Evolutionary conservation across 805 yeast species (phyloP).

Genomic region (Ogataea populi-albae): DNA sequence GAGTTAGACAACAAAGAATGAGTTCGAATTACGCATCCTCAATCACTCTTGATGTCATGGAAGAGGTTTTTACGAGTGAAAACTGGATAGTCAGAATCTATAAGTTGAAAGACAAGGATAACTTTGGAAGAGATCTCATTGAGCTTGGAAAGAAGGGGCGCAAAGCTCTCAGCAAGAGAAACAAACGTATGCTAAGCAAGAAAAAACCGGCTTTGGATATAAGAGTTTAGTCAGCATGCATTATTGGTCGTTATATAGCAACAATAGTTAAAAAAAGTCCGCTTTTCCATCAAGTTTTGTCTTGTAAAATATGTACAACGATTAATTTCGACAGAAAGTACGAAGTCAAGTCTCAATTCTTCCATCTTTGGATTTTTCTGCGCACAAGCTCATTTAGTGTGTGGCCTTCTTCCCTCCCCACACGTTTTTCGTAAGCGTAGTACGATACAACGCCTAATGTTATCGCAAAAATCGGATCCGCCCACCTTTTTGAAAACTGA

Average conservation of each 20-base stretch:
- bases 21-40: slow-evolving; percentile 26
- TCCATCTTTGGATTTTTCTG: slow-evolving; percentile 29
- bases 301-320: not conserved
- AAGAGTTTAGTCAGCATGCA: slow-evolving; percentile 19
- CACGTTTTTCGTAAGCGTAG: slow-evolving; percentile 58
- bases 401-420: slow-evolving; percentile 58
- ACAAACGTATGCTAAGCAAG: slow-evolving; percentile 25
- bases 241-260: slow-evolving; percentile 4
- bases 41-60: slow-evolving; percentile 72
- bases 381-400: slow-evolving; percentile 50
- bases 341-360: not conserved
- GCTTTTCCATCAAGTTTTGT: not conserved
- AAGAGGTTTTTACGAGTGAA: slow-evolving; percentile 92
- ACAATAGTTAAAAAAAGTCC: slow-evolving; percentile 2
- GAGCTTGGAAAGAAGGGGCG: slow-evolving; percentile 55
- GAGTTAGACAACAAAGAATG: slow-evolving; percentile 78
- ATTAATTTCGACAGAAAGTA: slow-evolving; percentile 1
- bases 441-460: slow-evolving; percentile 62
- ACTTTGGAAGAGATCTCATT: slow-evolving; percentile 74
- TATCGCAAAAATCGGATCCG: slow-evolving; percentile 67
- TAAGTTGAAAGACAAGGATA: slow-evolving; percentile 85
- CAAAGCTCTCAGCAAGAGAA: slow-evolving; percentile 22
- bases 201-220: slow-evolving; percentile 32
- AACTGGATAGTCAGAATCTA: slow-evolving; percentile 96
- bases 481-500: slow-evolving; percentile 32